Conservation (phyloP, 257 asterid species). For the Cruciata laevipes region DNA sequence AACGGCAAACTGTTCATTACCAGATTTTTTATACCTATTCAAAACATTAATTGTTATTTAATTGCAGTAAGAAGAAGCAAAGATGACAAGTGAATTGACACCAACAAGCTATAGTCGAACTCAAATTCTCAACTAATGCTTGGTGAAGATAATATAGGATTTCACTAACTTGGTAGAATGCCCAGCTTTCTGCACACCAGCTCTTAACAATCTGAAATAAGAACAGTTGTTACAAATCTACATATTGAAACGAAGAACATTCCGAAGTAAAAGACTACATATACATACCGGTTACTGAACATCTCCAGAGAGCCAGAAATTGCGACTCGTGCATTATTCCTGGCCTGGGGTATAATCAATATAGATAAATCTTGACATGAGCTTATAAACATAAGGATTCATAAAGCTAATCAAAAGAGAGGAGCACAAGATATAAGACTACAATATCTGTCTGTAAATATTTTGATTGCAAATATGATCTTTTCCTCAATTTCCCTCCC, state of each 20-base stretch:
- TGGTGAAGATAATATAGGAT: conserved; percentile 4
- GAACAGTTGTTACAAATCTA: background rate
- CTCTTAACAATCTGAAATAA: conserved; percentile 28
- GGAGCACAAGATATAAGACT: background rate
- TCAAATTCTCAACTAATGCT: background rate
- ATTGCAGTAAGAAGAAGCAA: background rate
- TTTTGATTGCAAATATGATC: background rate
- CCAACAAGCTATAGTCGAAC: background rate
- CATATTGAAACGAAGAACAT: background rate
- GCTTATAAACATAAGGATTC: background rate
- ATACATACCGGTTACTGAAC: conserved; percentile 30
- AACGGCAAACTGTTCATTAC: conserved; percentile 61
- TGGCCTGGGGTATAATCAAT: conserved; percentile 21
- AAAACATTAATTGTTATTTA: conserved; percentile 3
- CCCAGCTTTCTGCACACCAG: conserved; percentile 33
- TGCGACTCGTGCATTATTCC: conserved; percentile 34
- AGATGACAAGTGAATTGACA: background rate
- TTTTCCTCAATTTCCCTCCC: background rate
- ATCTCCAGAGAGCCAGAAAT: conserved; percentile 32
- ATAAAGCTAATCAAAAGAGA: background rate
- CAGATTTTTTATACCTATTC: conserved; percentile 62
- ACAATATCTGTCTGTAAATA: background rate
- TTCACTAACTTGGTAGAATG: conserved; percentile 24
- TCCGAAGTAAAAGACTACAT: background rate
- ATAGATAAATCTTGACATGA: background rate